Percentiles rank a stretch among this genome's conserved stretches.
These are phyloP conservation scores for Cryptococcus maquisensis DNA, from an alignment of 1,284 basidiomycete genomes.

Conservation along the genomic window DNA sequence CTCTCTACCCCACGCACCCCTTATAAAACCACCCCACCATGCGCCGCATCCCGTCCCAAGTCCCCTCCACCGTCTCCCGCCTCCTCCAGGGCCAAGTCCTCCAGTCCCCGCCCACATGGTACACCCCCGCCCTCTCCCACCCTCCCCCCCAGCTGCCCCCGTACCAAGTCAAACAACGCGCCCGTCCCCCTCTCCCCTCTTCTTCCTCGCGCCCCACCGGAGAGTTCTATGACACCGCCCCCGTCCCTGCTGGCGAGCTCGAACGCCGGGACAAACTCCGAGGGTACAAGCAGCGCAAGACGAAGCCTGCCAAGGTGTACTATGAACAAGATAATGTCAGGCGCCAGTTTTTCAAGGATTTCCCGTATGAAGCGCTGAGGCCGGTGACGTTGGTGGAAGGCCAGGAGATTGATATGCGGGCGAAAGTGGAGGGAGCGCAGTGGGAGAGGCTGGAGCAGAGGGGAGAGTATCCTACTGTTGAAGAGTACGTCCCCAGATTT, in stretches of 20 bases:
- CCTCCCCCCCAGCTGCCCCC: conserved; percentile 78
- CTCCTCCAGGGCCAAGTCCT: conserved; percentile 67
- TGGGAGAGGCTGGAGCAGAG: conserved; percentile 78
- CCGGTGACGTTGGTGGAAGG: conserved; percentile 72
- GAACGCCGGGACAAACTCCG: conserved; percentile 27
- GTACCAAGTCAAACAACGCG: conserved; percentile 60
- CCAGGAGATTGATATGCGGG: conserved; percentile 50
- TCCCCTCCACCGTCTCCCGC: conserved; percentile 81
- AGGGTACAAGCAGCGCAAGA: conserved; percentile 54
- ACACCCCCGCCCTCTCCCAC: conserved; percentile 75
- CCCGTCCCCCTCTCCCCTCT: conserved; percentile 25
- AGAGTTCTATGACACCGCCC: conserved; percentile 7
- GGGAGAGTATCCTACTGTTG: conserved; percentile 74
- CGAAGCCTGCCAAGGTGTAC: conserved; percentile 60
- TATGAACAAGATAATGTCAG: conserved; percentile 85
- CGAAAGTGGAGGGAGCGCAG: conserved; percentile 58
- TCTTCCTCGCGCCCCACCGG: conserved; percentile 8
- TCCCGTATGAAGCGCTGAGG: conserved; percentile 91
- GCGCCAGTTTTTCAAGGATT: conserved; percentile 87
- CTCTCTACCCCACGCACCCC: not conserved
- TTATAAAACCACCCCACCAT: conserved; percentile 48
- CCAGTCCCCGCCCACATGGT: conserved; percentile 74
- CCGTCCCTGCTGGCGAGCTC: conserved; percentile 5
- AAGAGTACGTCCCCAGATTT: conserved; percentile 67
- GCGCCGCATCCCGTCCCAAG: conserved; percentile 81